These are phyloP conservation scores for Astrothelium subdiscretum DNA, from an alignment of 495 filamentous ascomycete species.

Conservation along the genomic window DNA sequence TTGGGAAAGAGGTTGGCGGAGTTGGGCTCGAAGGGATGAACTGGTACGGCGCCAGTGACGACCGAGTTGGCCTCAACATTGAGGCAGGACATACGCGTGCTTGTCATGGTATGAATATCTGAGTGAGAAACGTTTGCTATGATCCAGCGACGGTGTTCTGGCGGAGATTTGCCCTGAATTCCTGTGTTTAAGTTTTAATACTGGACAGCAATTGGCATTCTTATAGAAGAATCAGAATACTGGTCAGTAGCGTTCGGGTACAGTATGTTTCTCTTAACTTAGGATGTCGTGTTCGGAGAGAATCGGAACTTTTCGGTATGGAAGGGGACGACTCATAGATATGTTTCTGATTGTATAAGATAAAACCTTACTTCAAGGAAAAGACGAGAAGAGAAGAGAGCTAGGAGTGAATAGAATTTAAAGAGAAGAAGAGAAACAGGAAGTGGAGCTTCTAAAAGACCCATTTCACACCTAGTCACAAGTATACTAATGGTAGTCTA, in stretches of 20 bases:
- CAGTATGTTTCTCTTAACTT: no score
- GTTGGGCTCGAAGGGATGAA: not conserved
- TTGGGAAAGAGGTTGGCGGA: not conserved
- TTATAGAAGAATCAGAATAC: no score
- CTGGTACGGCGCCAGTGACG: not conserved
- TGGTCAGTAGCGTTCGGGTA: no score
- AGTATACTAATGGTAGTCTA: not conserved
- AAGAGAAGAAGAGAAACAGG: not conserved
- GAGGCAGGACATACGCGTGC: no score
- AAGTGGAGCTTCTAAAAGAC: not conserved
- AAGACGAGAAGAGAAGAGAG: not conserved
- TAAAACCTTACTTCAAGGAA: not conserved
- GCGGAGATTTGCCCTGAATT: no score
- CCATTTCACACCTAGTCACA: not conserved
- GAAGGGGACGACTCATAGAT: not conserved
- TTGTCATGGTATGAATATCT: no score
- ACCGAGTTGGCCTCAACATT: no score
- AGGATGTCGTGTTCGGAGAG: no score
- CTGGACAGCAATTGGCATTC: no score
- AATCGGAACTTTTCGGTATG: not conserved
- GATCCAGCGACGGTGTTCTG: no score
- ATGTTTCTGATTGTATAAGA: not conserved
- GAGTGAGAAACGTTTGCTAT: no score
- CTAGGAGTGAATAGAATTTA: not conserved
- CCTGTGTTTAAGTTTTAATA: no score